Base-by-base conservation (phyloP, 352 stramenopile genomes). In the Discostella stelligera region DNA sequence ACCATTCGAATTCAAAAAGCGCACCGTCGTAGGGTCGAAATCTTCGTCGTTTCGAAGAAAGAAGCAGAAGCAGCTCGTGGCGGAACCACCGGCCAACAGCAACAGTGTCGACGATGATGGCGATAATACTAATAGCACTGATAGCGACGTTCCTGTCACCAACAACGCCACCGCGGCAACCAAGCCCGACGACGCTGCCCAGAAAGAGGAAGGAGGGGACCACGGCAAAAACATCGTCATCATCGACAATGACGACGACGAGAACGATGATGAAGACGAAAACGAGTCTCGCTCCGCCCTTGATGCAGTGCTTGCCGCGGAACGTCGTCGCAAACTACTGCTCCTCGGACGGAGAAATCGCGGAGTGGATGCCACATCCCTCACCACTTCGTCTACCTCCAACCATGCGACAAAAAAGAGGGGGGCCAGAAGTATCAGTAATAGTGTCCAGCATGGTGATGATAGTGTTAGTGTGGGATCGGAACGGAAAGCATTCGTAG, bases 241-340 rank as follows among this genome's bases (percentile, higher is more conserved):
- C 48, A 32, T 2, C 27, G 5, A 6, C 27, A 32, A 6, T 30
- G 18, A 59, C 48, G 16, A 53, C 48, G 8, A 27, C 16, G 18
- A 65, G 6, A 16, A 48, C 3, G 59, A 68, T 3, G 69, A 68
- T 4, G 63, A 76, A 0, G 76, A 80, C 6, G 71, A 69, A 41
- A 56, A 76, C 0, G 71, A 76, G 3, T 65, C 64, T 21, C 21
- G 11, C 37, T 74, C 64, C 0, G 50, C 76, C 1, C 44, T 83
- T 0, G 23, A 61, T 30, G 48, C 53, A 30, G 77, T 83, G 30
- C 37, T 74, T 10, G 76, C 69, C 23, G 23, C 64, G 39, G 76
- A 80, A 59, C 71, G 70, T 11, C 54, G 76, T 53, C 54, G 64
- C 11, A 79, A 77, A 53, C 9, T 80, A 16, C 41, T 79, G 9